Evolutionary conservation across 371 early-diverging fungal species (phyloP).

Genomic region (Mucor indicus): DNA sequence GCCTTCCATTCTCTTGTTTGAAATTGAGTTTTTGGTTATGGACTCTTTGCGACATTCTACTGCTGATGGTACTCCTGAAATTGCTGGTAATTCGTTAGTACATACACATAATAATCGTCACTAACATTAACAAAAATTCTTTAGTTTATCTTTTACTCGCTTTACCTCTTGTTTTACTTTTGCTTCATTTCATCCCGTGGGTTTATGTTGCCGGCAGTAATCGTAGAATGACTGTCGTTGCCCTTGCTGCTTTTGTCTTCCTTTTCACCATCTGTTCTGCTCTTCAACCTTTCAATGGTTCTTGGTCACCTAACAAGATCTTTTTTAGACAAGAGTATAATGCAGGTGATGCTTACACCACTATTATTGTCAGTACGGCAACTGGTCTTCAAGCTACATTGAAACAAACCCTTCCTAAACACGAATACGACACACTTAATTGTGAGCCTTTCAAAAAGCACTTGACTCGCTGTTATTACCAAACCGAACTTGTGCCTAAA

Average conservation of each 20-base stretch:
- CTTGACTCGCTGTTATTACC: constrained; percentile 28
- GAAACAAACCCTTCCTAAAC: constrained; percentile 14
- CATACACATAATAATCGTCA: neutral
- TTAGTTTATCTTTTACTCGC: constrained; percentile 38
- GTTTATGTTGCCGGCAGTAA: constrained; percentile 31
- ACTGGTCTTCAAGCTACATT: constrained; percentile 19
- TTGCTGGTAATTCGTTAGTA: constrained; percentile 17
- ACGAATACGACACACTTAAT: constrained; percentile 21
- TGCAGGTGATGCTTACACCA: constrained; percentile 18
- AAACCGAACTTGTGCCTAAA: constrained; percentile 28
- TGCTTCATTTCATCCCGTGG: constrained; percentile 37
- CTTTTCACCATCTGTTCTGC: constrained; percentile 32
- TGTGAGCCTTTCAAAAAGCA: constrained; percentile 14
- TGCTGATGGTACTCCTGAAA: constrained; percentile 58
- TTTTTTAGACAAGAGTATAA: constrained; percentile 36
- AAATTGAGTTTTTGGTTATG: constrained; percentile 44
- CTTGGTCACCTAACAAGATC: constrained; percentile 42
- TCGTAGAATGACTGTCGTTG: constrained; percentile 3
- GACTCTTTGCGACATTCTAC: constrained; percentile 54
- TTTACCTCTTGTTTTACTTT: constrained; percentile 21
- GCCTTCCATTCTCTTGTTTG: constrained; percentile 44
- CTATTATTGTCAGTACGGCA: constrained; percentile 26
- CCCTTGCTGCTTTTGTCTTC: constrained; percentile 13
- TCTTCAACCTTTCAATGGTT: constrained; percentile 34
- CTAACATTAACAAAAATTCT: neutral